phyloP scores from a whole-genome alignment of 768 basidiomycete genomes.

The Boletus reticulatus region DNA sequence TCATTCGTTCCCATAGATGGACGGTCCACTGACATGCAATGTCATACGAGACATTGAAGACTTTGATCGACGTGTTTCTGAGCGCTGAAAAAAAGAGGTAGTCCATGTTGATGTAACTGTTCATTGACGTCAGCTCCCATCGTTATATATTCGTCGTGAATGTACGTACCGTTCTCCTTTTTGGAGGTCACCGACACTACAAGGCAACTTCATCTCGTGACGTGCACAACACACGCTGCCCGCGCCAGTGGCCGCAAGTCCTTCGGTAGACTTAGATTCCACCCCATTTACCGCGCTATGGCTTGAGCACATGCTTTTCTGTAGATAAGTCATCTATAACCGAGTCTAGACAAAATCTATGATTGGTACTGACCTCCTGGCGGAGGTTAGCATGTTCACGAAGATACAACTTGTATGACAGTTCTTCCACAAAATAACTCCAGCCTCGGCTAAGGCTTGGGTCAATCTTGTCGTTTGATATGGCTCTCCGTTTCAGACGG shows the following conservation, averaged over 20 bases:
- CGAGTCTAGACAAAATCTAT: too few species aligned
- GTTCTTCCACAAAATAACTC: not conserved
- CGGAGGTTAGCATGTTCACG: too few species aligned
- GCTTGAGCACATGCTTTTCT: constrained; percentile 17
- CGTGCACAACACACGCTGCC: constrained; percentile 13
- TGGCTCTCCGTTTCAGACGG: too few species aligned
- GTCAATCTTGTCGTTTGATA: not conserved
- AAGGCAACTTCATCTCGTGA: constrained; percentile 12
- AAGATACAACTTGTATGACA: not conserved
- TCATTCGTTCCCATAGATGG: constrained; percentile 5
- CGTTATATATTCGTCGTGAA: too few species aligned
- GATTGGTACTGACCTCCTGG: too few species aligned
- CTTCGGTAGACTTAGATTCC: not conserved
- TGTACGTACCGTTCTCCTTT: constrained; percentile 13
- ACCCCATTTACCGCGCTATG: constrained; percentile 7
- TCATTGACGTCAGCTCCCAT: too few species aligned
- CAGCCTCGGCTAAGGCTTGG: not conserved
- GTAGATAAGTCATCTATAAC: too few species aligned
- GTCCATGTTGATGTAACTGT: too few species aligned
- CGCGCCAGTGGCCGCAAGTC: constrained; percentile 8
- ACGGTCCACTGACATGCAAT: constrained; percentile 14
- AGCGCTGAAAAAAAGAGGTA: too few species aligned
- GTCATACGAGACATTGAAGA: constrained; percentile 16
- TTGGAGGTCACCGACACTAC: constrained; percentile 15
- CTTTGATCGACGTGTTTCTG: not conserved